Percentiles rank a stretch among this genome's conserved stretches.
phyloP scores from a whole-genome alignment of 2,329 filamentous ascomycete species.

The Daldinia sp. region DNA sequence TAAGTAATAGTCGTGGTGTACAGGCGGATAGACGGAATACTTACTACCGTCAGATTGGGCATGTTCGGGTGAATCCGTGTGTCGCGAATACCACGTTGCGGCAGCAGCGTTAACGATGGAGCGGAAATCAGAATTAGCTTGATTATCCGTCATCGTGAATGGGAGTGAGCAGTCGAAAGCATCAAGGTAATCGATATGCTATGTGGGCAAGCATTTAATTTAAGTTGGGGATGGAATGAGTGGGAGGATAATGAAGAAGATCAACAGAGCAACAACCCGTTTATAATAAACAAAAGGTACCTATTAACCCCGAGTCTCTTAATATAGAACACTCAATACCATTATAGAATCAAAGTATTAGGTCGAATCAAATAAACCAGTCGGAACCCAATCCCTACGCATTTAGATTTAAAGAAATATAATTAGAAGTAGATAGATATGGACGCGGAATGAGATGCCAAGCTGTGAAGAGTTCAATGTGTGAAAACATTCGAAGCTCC shows the following conservation, averaged over 20 bases:
- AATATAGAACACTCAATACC: not conserved
- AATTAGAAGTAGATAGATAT: not conserved
- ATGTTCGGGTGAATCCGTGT: conserved; percentile 31
- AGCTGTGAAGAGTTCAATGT: not conserved
- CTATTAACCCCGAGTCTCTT: not conserved
- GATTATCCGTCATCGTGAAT: conserved; percentile 34
- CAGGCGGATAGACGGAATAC: conserved; percentile 7
- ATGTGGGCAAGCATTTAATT: not conserved
- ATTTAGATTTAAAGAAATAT: not conserved
- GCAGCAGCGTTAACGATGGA: conserved; percentile 45
- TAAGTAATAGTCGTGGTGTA: conserved; percentile 4
- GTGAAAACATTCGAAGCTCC: not conserved
- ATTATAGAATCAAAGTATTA: not conserved
- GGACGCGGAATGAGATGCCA: not conserved
- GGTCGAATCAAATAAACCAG: not conserved
- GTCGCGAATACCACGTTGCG: conserved; percentile 46
- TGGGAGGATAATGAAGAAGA: not conserved
- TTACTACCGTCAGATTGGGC: conserved; percentile 35
- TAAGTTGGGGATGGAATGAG: not conserved
- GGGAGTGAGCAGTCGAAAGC: not conserved
- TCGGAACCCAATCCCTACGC: not conserved
- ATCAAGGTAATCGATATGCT: not conserved
- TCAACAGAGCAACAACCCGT: not conserved
- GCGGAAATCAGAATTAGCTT: conserved; percentile 33
- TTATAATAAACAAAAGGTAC: not conserved